These are phyloP conservation scores for Hypoxylon lienhwacheense DNA, from an alignment of 495 filamentous ascomycete species.

Conservation along the genomic window DNA sequence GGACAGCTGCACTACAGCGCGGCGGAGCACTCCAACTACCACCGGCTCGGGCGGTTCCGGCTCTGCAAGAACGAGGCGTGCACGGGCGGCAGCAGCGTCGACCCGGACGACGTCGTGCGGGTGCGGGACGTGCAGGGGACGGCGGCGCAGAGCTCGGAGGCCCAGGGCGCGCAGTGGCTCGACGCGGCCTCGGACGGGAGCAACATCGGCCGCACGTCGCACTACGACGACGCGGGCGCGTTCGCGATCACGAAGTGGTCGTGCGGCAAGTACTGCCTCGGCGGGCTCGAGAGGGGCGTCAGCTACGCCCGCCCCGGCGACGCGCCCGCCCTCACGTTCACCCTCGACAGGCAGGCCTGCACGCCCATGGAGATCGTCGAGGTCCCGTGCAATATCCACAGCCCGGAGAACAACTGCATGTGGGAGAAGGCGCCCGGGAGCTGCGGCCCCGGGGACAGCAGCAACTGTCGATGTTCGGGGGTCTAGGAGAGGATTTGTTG, in stretches of 20 bases:
- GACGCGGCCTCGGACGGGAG: slow-evolving; percentile 12
- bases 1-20: slow-evolving; percentile 12
- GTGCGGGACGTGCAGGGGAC: slow-evolving; percentile 13
- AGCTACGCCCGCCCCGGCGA: slow-evolving; percentile 15
- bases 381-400: slow-evolving; percentile 14
- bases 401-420: slow-evolving; percentile 16
- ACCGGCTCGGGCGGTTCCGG: slow-evolving; percentile 12
- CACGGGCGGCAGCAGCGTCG: slow-evolving; percentile 5
- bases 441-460: slow-evolving; percentile 1
- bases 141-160: slow-evolving; percentile 5
- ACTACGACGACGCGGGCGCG: slow-evolving; percentile 7
- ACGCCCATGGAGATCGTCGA: slow-evolving; percentile 14
- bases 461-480: slow-evolving; percentile 9
- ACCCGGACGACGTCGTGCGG: slow-evolving; percentile 12
- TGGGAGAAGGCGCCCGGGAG: slow-evolving; percentile 12
- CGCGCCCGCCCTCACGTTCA: slow-evolving; percentile 8
- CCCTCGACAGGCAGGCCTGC: slow-evolving; percentile 8
- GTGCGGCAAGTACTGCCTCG: slow-evolving; percentile 18
- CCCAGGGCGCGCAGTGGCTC: slow-evolving; percentile 13
- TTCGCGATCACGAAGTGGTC: slow-evolving; percentile 21
- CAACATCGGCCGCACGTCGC: slow-evolving; percentile 5
- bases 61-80: slow-evolving; percentile 16
- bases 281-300: slow-evolving; percentile 4
- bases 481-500: neutral
- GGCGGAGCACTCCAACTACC: slow-evolving; percentile 14